Evolutionary conservation across 192 early-diverging fungal species (phyloP), one percentile per base, ranked within the genome.

Genomic region (Backusella westeae): DNA sequence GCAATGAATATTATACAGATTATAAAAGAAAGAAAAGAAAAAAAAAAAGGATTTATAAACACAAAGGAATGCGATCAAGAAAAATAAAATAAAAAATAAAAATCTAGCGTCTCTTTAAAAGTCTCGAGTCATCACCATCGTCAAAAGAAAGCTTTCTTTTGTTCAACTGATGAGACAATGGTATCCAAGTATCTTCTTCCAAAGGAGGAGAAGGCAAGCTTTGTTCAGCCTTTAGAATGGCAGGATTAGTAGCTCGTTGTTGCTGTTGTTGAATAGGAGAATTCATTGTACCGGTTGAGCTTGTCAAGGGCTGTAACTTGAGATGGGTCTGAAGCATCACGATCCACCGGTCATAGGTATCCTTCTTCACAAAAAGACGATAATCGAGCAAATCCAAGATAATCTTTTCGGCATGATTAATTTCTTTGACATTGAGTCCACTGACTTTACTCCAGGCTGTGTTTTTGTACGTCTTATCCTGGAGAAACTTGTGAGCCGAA

Each of bases 381-480:
- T 95, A 96, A 75, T 95, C 92, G 34, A 98, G 85, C 72, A 93
- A 81, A 46, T 89, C 78, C 17, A 97, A 80, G 79, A 98, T 94
- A 34, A 88, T 86, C 53, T 91, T 84, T 85, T 98, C 96, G 75
- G 92, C 91, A 49, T 89, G 86, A 83, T 94, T 93, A 67, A 98
- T 92, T 83, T 98, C 95, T 14, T 82, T 67, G 44, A 93, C 86
- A 32, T 89, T 81, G 15, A 98, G 88, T 67, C 92, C 91, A 38
- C 94, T 96, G 41, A 97, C 94, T 86, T 93, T 94, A 69, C 94
- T 86, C 96, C 96, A 98, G 4, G 94, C 92, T 76, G 86, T 86
- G 86, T 95, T 97, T 19, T 91, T 89, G 81, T 96, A 98, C 42
- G 90, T 91, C 67, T 90, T 90, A 86, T 98, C 96, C 73, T 90